These are phyloP conservation scores for Backusella circina DNA, from an alignment of 192 early-diverging fungal genomes.

Conservation along the genomic window DNA sequence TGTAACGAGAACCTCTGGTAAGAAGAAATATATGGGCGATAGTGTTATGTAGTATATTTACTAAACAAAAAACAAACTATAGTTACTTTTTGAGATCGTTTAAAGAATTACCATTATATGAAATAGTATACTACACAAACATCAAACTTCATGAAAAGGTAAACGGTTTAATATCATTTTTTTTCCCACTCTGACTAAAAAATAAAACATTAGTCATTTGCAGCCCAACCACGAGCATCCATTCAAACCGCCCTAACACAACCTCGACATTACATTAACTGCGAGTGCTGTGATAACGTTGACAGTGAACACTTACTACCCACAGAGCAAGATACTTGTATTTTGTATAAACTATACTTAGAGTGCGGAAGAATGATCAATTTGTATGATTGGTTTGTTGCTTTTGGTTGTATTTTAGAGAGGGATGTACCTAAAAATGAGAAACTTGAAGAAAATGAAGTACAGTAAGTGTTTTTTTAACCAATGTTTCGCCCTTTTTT, in stretches of 20 bases:
- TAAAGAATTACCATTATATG: slow-evolving; percentile 61
- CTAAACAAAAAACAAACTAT: neutral
- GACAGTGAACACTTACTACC: slow-evolving; percentile 41
- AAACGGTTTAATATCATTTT: neutral
- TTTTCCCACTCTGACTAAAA: neutral
- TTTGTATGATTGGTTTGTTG: slow-evolving; percentile 86
- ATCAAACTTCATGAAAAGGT: slow-evolving; percentile 72
- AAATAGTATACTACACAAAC: slow-evolving; percentile 78
- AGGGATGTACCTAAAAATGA: slow-evolving; percentile 38
- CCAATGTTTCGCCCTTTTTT: neutral
- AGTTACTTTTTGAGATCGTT: slow-evolving; percentile 42
- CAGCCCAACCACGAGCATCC: slow-evolving; percentile 77
- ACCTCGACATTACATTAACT: slow-evolving; percentile 74
- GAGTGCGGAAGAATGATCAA: slow-evolving; percentile 95
- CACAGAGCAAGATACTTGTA: slow-evolving; percentile 79
- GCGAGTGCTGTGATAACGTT: slow-evolving; percentile 67
- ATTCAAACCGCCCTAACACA: slow-evolving; percentile 83
- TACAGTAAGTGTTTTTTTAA: slow-evolving; percentile 45
- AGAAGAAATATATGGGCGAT: neutral
- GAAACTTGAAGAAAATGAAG: slow-evolving; percentile 46
- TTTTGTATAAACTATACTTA: slow-evolving; percentile 85
- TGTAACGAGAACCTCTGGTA: slow-evolving; percentile 44
- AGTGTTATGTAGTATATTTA: neutral
- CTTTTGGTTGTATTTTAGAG: slow-evolving; percentile 79
- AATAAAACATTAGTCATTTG: slow-evolving; percentile 58